Percentiles rank a stretch among this genome's conserved stretches.
Evolutionary conservation across 2,329 filamentous ascomycete genomes (phyloP).

Genomic region (Fusarium fracticaudum): DNA sequence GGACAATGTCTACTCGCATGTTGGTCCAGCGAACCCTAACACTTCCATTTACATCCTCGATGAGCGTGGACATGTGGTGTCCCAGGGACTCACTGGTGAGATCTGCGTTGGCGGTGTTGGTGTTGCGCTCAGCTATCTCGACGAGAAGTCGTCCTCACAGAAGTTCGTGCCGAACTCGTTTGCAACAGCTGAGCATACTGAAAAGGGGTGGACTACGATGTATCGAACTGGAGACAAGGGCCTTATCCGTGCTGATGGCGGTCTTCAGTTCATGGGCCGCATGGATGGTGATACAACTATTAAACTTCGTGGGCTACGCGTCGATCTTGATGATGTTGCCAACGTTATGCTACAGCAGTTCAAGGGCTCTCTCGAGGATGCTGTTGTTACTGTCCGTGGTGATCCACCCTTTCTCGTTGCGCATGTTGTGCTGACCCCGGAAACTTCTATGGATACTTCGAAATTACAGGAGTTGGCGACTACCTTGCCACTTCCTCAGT

Average conservation of each 20-base stretch:
- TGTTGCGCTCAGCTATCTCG: background rate
- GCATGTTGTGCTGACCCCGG: background rate
- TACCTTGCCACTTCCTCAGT: background rate
- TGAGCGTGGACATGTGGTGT: background rate
- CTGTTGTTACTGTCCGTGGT: background rate
- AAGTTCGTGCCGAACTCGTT: background rate
- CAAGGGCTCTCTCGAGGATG: background rate
- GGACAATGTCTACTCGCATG: fast-evolving
- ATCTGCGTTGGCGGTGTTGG: background rate
- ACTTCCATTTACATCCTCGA: background rate
- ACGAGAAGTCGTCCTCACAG: background rate
- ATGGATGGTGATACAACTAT: background rate
- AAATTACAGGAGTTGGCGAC: background rate
- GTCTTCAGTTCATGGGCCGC: background rate
- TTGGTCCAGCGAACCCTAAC: background rate
- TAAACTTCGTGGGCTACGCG: background rate
- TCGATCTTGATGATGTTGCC: background rate
- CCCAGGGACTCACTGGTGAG: background rate
- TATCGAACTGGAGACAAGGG: background rate
- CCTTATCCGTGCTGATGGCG: background rate
- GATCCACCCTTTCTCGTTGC: background rate
- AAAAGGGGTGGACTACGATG: background rate
- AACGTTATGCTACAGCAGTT: background rate
- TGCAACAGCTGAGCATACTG: background rate
- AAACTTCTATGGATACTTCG: fast-evolving